Conservation (phyloP, 2,329 filamentous ascomycete genomes). For the Macrophomina phaseolina region DNA sequence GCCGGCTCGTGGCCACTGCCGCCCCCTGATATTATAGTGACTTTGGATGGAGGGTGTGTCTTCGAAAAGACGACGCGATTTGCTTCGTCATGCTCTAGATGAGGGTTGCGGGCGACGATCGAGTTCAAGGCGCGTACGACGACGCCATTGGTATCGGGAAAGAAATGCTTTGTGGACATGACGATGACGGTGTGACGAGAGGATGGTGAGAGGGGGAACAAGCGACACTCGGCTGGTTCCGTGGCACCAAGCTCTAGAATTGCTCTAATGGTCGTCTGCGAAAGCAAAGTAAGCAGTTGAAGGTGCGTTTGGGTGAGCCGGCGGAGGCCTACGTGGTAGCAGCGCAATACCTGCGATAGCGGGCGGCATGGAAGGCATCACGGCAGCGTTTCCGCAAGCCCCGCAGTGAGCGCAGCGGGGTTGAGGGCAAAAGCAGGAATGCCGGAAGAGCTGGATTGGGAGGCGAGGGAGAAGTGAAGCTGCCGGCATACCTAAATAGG, state of each 20-base stretch:
- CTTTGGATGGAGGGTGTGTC: conserved; percentile 50
- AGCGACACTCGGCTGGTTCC: not conserved
- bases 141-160: conserved; percentile 56
- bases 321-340: not conserved
- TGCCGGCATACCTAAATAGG: conserved; percentile 22
- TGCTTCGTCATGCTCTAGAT: conserved; percentile 51
- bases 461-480: conserved; percentile 14
- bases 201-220: not conserved
- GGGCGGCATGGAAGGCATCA: not conserved
- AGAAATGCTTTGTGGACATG: conserved; percentile 63
- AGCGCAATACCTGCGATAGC: not conserved
- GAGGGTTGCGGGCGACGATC: conserved; percentile 52
- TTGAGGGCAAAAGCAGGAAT: conserved; percentile 5
- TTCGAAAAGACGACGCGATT: conserved; percentile 57
- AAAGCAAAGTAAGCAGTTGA: not conserved
- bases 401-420: conserved; percentile 19
- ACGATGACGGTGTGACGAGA: conserved; percentile 33
- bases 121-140: conserved; percentile 57
- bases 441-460: conserved; percentile 25
- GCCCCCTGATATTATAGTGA: conserved; percentile 55
- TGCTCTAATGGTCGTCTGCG: not conserved
- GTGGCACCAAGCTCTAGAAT: no score
- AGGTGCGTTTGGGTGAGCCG: not conserved
- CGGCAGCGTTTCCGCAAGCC: conserved; percentile 4
- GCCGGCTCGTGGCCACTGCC: conserved; percentile 57